phyloP scores from a whole-genome alignment of 306 rosid species.

The Fragaria iinumae region DNA sequence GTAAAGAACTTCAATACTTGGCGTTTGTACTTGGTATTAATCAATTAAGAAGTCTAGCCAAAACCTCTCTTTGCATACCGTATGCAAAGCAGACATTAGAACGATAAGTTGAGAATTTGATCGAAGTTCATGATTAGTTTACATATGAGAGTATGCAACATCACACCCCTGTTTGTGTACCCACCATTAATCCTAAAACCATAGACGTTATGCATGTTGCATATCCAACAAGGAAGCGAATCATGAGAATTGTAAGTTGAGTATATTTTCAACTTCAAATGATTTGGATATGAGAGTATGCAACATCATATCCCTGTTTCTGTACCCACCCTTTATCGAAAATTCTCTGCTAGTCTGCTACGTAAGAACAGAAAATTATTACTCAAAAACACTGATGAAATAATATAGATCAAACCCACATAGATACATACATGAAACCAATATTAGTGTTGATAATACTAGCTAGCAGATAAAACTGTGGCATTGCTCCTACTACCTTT shows the following conservation, averaged over 20 bases:
- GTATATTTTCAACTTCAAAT: conserved; percentile 27
- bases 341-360: conserved; percentile 47
- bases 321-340: conserved; percentile 27
- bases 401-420: neutral
- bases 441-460: no score
- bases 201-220: no score
- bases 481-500: no score
- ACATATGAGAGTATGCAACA: conserved; percentile 40
- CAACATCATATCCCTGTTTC: conserved; percentile 37
- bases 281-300: conserved; percentile 57
- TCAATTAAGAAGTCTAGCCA: conserved; percentile 35
- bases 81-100: conserved; percentile 51
- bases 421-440: no score
- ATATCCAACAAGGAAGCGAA: no score
- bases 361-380: no score
- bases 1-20: neutral
- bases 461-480: no score
- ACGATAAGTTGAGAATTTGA: conserved; percentile 49
- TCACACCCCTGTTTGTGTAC: conserved; percentile 33
- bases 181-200: conserved; percentile 2
- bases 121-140: conserved; percentile 14
- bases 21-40: conserved; percentile 21
- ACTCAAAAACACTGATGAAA: neutral
- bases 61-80: conserved; percentile 58
- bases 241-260: no score